Base-by-base conservation (phyloP, 73 alveolate species). In the Stentor roeselii region DNA sequence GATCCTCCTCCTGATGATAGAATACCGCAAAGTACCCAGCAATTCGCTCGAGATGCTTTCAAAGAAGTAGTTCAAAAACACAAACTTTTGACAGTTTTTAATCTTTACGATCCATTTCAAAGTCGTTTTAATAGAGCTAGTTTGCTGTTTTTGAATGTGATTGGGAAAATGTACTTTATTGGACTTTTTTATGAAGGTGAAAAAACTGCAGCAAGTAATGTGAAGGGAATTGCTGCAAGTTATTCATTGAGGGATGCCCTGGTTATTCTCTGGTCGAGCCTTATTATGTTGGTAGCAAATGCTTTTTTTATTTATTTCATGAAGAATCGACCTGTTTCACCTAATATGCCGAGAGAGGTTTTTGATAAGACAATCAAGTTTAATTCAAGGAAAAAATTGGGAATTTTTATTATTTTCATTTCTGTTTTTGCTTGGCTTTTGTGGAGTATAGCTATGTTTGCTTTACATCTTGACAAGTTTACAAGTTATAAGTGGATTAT, bases 51-150 rank as follows among this genome's bases (percentile, higher is more conserved):
- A 50, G 67, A 50, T 11, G 21, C 21, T 11, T 11, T 11, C 6
- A 21, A 50, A 50, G 21, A 50, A 50, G 67, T 11, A 50, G 67
- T 50, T 50, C 67, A 67, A 67, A n/a, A 67, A 40, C 80, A 67
- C 34, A 32, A 67, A 2, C 80, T 67, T 67, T 30, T 34, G 27
- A 34, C 42, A 1, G 34, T 67, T 0, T 67, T 1, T 67, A 27
- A 21, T 1, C 27, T 30, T 21, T 21, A 2, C 1, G 41, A 67
- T 67, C 80, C 80, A 30, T 67, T 1, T 30, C 41, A 27, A 32
- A 67, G 41, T 0, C 21, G 80, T 30, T 1, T 67, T 1, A 67
- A 27, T 1, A 0, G 80, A 32, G 14, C 21, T 32, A 67, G 42
- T 27, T 30, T 67, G 37, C 37, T 67, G 21, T 67, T 67, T 32